phyloP scores from a whole-genome alignment of 805 yeast species.

The Candida methanosorbosa region DNA sequence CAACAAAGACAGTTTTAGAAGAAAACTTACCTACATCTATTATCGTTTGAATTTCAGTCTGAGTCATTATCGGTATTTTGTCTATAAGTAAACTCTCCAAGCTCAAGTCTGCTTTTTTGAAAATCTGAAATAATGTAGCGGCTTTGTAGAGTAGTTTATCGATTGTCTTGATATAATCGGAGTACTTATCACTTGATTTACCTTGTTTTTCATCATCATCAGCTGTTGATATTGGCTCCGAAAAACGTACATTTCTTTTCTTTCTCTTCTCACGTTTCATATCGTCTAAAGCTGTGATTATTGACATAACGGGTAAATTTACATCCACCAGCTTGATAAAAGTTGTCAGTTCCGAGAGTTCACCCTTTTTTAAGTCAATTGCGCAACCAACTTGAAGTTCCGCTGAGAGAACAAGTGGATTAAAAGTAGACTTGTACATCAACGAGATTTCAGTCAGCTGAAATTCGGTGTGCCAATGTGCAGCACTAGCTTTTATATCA shows the following conservation, averaged over 20 bases:
- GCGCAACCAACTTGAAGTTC: constrained; percentile 6
- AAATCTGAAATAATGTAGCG: constrained; percentile 4
- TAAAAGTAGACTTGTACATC: neutral
- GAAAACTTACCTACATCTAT: neutral
- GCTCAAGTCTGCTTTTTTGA: constrained; percentile 13
- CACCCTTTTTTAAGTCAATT: constrained; percentile 12
- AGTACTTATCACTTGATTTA: no score
- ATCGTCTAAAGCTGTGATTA: neutral
- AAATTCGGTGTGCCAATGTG: constrained; percentile 4
- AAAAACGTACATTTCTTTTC: no score
- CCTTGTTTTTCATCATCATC: neutral
- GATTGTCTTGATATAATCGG: neutral
- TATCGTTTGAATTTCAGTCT: constrained; percentile 5
- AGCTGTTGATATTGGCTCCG: no score
- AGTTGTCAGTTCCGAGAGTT: constrained; percentile 6
- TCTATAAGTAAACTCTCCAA: constrained; percentile 14
- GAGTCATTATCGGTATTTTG: constrained; percentile 17
- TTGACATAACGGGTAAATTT: constrained; percentile 11
- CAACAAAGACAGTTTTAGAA: constrained; percentile 5
- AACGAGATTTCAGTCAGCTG: constrained; percentile 2
- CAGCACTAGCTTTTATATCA: neutral
- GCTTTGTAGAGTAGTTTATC: neutral
- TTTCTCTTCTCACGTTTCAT: neutral
- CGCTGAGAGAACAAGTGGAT: neutral
- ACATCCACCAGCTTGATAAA: constrained; percentile 6